Evolutionary conservation across 106 monocot genomes (phyloP).

Genomic region (Hemerocallis citrina): DNA sequence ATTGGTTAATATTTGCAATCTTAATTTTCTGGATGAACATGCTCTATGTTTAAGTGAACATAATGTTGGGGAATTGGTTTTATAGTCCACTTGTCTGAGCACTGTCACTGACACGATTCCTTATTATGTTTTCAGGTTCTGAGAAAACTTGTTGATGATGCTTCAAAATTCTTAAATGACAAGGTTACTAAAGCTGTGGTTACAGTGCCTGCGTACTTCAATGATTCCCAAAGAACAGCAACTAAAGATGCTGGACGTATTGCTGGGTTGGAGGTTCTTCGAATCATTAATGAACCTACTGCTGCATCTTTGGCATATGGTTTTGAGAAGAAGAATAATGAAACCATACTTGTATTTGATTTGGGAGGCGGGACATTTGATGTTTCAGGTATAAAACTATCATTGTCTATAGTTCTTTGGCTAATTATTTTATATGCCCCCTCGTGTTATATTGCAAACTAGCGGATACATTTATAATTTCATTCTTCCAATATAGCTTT

Average conservation of each 20-base stretch:
- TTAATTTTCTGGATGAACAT: not conserved
- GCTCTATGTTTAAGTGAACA: too few species aligned
- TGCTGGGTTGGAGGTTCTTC: conserved; percentile 63
- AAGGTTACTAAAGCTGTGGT: conserved; percentile 62
- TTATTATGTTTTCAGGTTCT: conserved; percentile 22
- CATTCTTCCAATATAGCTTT: too few species aligned
- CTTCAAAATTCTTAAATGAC: conserved; percentile 46
- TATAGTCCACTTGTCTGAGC: too few species aligned
- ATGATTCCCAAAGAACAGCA: conserved; percentile 60
- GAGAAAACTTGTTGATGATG: conserved; percentile 49
- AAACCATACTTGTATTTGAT: conserved; percentile 59
- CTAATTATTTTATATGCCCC: too few species aligned
- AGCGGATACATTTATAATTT: too few species aligned
- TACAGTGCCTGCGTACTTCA: conserved; percentile 64
- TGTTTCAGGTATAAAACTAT: conserved; percentile 36
- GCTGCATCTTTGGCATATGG: conserved; percentile 58
- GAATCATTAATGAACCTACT: conserved; percentile 64
- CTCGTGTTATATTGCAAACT: too few species aligned
- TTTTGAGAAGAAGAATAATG: conserved; percentile 62
- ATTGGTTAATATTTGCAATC: not conserved
- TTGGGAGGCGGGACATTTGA: conserved; percentile 68
- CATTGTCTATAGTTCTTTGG: too few species aligned
- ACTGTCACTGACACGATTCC: too few species aligned
- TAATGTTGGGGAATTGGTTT: too few species aligned
- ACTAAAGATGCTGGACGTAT: conserved; percentile 68